Percentiles rank a stretch among this genome's conserved stretches.
Conservation (phyloP, 2,329 filamentous ascomycete species). For the Cercospora sp. region DNA sequence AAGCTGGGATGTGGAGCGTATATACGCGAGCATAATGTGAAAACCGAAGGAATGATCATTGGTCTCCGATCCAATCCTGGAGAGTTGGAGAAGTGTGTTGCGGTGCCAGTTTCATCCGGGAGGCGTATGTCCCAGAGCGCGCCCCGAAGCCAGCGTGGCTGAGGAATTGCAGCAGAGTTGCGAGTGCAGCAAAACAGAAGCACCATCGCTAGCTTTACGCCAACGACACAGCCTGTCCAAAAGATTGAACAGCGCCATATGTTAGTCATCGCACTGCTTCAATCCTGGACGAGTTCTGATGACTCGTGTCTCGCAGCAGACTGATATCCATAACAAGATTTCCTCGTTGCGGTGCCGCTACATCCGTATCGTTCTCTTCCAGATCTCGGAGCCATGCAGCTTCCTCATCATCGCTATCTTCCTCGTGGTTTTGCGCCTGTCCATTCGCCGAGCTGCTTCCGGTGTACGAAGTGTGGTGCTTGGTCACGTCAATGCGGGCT, state of each 20-base stretch:
- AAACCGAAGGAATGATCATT: background rate
- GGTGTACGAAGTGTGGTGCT: conserved; percentile 14
- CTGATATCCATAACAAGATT: conserved; percentile 33
- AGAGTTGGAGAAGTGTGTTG: background rate
- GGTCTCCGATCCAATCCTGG: background rate
- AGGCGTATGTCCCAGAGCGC: background rate
- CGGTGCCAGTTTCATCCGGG: background rate
- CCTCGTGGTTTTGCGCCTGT: conserved; percentile 14
- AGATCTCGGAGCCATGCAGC: conserved; percentile 38
- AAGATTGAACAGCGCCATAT: background rate
- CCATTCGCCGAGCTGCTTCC: background rate
- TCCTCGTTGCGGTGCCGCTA: conserved; percentile 33
- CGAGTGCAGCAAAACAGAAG: background rate
- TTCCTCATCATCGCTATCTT: conserved; percentile 27
- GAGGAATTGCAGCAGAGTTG: background rate
- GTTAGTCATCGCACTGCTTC: background rate
- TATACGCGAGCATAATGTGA: background rate
- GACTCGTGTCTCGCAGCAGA: conserved; percentile 16
- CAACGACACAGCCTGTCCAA: background rate
- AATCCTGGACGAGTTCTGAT: conserved; percentile 2
- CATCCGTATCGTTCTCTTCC: conserved; percentile 28
- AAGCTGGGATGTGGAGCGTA: background rate
- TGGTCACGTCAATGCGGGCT: conserved; percentile 14
- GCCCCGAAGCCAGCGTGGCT: background rate
- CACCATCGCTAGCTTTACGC: background rate